A percentile compares a stretch with the other conserved stretches of the same genome.
phyloP scores from a whole-genome alignment of 2,329 filamentous ascomycete species.

The Ophiostoma pallidulum region DNA sequence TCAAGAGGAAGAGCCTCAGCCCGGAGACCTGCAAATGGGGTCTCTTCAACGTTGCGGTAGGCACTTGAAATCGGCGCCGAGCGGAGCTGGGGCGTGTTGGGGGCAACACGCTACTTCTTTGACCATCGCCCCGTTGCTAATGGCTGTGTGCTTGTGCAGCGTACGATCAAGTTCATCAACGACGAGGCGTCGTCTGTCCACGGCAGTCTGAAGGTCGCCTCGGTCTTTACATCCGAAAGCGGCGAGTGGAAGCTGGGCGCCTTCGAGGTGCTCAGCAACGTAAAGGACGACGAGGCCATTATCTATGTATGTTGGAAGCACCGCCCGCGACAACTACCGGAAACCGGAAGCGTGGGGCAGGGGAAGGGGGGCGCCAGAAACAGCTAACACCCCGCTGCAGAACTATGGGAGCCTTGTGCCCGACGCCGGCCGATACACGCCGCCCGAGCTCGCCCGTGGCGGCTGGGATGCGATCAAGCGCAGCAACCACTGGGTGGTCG shows the following conservation, averaged over 20 bases:
- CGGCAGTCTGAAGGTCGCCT: conserved; percentile 73
- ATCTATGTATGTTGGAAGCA: conserved; percentile 56
- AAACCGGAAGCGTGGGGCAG: too few relatives aligned
- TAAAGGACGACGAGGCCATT: conserved; percentile 90
- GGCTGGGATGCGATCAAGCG: conserved; percentile 92
- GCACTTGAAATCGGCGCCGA: neutral
- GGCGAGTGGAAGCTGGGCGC: conserved; percentile 96
- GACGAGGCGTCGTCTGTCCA: conserved; percentile 87
- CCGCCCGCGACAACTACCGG: neutral
- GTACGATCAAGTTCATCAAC: conserved; percentile 93
- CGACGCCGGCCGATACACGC: conserved; percentile 72
- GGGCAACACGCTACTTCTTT: too few relatives aligned
- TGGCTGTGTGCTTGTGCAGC: too few relatives aligned
- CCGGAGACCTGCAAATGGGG: conserved; percentile 97
- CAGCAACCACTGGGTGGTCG: conserved; percentile 69
- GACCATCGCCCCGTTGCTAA: too few relatives aligned
- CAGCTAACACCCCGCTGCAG: conserved; percentile 31
- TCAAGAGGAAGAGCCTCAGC: conserved; percentile 76
- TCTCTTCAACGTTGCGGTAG: conserved; percentile 71
- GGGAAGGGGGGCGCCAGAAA: too few relatives aligned
- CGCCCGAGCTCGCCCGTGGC: conserved; percentile 73
- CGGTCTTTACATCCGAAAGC: conserved; percentile 88
- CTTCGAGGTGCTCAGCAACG: conserved; percentile 85
- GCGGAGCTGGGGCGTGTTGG: conserved; percentile 18
- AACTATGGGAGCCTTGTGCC: conserved; percentile 82